These are phyloP conservation scores for Cryptococcus sp. DNA, from an alignment of 1,284 basidiomycete genomes.

Conservation along the genomic window DNA sequence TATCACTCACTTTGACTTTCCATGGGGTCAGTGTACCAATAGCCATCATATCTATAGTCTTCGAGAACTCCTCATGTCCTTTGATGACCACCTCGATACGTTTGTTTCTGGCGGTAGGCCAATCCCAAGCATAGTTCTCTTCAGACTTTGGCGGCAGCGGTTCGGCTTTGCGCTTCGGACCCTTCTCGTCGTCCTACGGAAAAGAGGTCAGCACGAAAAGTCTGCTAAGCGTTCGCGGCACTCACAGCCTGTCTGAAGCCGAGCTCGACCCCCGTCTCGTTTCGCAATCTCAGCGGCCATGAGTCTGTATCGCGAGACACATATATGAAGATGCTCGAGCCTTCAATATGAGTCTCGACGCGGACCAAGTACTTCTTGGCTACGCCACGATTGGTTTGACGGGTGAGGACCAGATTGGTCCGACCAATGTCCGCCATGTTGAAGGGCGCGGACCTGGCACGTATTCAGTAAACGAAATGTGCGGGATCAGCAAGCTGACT, in stretches of 20 bases:
- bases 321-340: conserved; percentile 85
- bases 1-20: conserved; percentile 61
- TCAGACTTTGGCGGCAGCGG: conserved; percentile 28
- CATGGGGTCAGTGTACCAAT: conserved; percentile 92
- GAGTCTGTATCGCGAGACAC: conserved; percentile 66
- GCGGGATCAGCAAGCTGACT: conserved; percentile 21
- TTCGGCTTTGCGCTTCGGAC: conserved; percentile 27
- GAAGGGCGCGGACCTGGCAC: conserved; percentile 81
- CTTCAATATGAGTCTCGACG: conserved; percentile 82
- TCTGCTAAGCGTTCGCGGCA: conserved; percentile 2
- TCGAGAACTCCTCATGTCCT: conserved; percentile 58
- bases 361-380: conserved; percentile 64
- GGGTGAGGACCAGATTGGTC: conserved; percentile 65
- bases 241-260: conserved; percentile 75
- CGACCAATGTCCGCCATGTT: conserved; percentile 89
- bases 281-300: conserved; percentile 92
- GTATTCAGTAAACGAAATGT: not conserved
- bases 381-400: conserved; percentile 54
- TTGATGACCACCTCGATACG: conserved; percentile 63
- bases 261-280: conserved; percentile 76
- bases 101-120: conserved; percentile 82
- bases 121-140: conserved; percentile 86
- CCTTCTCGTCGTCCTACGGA: conserved; percentile 36
- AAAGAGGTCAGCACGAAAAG: conserved; percentile 7
- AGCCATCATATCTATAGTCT: conserved; percentile 89